Conservation (phyloP, 1,284 basidiomycete species). For the Inonotus hispidus region DNA sequence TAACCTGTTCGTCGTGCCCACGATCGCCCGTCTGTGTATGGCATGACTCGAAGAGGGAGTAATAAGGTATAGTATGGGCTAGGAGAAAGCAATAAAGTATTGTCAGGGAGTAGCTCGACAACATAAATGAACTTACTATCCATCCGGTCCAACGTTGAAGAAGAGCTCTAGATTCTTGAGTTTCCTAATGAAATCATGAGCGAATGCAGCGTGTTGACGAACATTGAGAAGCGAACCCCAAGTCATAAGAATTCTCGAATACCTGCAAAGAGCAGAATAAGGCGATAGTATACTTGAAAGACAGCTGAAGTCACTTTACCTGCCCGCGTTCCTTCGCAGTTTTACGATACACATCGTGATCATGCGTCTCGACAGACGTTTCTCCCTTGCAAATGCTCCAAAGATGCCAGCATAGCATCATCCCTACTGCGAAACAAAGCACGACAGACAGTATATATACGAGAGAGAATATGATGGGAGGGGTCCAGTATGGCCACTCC, state of each 20-base stretch:
- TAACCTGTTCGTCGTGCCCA: slow-evolving; percentile 72
- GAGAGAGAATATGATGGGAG: slow-evolving; percentile 67
- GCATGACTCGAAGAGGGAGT: slow-evolving; percentile 74
- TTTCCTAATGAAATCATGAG: slow-evolving; percentile 32
- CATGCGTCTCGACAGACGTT: slow-evolving; percentile 88
- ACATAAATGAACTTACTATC: slow-evolving; percentile 50
- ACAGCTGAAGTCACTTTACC: slow-evolving; percentile 35
- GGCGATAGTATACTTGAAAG: not conserved
- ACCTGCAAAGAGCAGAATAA: slow-evolving; percentile 34
- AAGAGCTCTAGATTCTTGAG: slow-evolving; percentile 75
- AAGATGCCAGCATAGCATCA: slow-evolving; percentile 82
- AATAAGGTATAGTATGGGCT: slow-evolving; percentile 76
- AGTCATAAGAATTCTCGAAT: slow-evolving; percentile 90
- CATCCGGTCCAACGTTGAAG: slow-evolving; percentile 79
- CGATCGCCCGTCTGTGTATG: slow-evolving; percentile 81
- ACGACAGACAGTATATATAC: slow-evolving; percentile 76
- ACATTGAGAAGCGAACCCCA: slow-evolving; percentile 47
- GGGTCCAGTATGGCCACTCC: slow-evolving; percentile 61
- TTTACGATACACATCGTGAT: slow-evolving; percentile 75
- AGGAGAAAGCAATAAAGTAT: slow-evolving; percentile 5
- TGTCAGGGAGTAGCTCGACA: not conserved
- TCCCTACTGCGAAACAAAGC: slow-evolving; percentile 70
- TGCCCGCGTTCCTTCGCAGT: slow-evolving; percentile 68
- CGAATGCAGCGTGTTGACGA: not conserved
- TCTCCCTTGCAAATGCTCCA: slow-evolving; percentile 75